These are phyloP conservation scores for Harrya chromipes DNA, from an alignment of 768 basidiomycete genomes.

Conservation along the genomic window DNA sequence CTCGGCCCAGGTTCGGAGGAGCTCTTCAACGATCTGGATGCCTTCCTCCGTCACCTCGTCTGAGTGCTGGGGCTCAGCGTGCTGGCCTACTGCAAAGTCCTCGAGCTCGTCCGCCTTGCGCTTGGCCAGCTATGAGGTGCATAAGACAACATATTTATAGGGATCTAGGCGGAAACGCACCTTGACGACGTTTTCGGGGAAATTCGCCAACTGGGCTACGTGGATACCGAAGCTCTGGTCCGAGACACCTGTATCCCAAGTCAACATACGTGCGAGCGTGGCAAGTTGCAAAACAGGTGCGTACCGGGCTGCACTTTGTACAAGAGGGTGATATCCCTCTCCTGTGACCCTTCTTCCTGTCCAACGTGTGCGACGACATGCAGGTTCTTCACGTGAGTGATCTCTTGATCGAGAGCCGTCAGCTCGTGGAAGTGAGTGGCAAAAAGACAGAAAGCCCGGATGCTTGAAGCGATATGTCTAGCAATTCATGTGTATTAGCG, in stretches of 20 bases:
- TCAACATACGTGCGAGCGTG: background rate
- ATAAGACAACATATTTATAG: background rate
- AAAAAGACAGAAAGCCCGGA: slow-evolving; percentile 92
- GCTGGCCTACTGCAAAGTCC: slow-evolving; percentile 60
- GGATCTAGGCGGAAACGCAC: slow-evolving; percentile 34
- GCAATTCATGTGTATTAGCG: background rate
- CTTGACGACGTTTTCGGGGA: slow-evolving; percentile 91
- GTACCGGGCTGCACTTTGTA: slow-evolving; percentile 78
- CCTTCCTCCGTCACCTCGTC: slow-evolving; percentile 73
- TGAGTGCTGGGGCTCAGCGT: slow-evolving; percentile 44
- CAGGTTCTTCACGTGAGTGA: slow-evolving; percentile 86
- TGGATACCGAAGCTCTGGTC: slow-evolving; percentile 99
- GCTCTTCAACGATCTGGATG: slow-evolving; percentile 71
- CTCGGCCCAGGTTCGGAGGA: slow-evolving; percentile 68
- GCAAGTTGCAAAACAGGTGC: slow-evolving; percentile 12
- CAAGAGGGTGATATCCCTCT: slow-evolving; percentile 76
- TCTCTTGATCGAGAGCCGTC: slow-evolving; percentile 84
- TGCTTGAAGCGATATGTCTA: slow-evolving; percentile 90
- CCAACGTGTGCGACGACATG: slow-evolving; percentile 94
- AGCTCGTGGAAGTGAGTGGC: slow-evolving; percentile 99
- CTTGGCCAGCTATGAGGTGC: slow-evolving; percentile 66
- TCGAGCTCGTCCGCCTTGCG: slow-evolving; percentile 90
- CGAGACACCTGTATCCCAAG: slow-evolving; percentile 59
- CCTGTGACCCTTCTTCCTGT: slow-evolving; percentile 42
- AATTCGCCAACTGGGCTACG: slow-evolving; percentile 96